Conservation (phyloP, 257 asterid species). For the Gynochthodes officinalis region DNA sequence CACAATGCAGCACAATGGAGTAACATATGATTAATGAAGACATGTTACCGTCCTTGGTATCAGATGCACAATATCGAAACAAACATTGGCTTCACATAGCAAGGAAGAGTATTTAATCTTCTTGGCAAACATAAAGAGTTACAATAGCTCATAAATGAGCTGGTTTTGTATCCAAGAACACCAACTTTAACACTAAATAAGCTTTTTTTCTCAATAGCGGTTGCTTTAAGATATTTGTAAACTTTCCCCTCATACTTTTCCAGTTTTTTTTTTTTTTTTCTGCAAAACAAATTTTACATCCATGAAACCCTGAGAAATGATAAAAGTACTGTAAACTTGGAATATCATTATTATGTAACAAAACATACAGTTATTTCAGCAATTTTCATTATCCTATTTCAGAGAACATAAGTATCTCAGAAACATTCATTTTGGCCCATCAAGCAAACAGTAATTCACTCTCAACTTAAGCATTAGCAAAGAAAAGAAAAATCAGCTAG, state of each 20-base stretch:
- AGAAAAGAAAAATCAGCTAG: background rate
- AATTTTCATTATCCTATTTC: background rate
- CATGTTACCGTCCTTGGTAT: background rate
- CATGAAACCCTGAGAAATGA: background rate
- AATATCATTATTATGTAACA: background rate
- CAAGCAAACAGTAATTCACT: background rate
- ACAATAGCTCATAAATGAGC: background rate
- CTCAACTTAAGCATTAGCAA: background rate
- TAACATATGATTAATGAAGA: background rate
- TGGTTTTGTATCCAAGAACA: background rate
- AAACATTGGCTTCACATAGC: constrained; percentile 4
- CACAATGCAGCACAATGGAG: background rate
- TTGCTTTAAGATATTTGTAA: no score
- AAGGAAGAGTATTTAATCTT: constrained; percentile 1
- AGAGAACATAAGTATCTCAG: background rate
- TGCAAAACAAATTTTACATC: background rate
- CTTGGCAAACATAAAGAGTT: background rate
- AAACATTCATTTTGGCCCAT: background rate
- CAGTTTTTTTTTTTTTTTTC: background rate
- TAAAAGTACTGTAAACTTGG: background rate
- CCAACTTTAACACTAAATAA: background rate
- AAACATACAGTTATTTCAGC: no score
- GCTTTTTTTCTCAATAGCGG: no score
- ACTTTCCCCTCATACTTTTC: background rate
- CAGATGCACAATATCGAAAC: background rate